Evolutionary conservation across 1,284 basidiomycete genomes (phyloP).

Genomic region (Sporisorium reilianum): DNA sequence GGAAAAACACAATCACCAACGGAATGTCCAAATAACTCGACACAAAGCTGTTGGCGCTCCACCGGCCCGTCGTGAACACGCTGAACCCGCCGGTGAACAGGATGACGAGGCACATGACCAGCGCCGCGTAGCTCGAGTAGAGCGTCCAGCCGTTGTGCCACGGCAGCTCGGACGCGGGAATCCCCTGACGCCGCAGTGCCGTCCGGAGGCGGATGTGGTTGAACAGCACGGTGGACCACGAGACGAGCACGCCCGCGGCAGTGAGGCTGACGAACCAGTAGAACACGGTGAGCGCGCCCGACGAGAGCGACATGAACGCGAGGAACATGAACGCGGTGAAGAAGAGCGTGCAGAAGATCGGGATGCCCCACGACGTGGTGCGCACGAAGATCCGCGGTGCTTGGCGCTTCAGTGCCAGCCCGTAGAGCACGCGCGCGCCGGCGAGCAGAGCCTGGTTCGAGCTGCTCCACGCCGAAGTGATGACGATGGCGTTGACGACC

Average conservation of each 20-base stretch:
- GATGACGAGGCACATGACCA: slow-evolving; percentile 43
- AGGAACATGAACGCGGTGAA: slow-evolving; percentile 77
- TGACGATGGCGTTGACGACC: slow-evolving; percentile 80
- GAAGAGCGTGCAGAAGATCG: slow-evolving; percentile 78
- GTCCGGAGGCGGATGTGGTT: slow-evolving; percentile 81
- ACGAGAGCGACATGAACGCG: slow-evolving; percentile 74
- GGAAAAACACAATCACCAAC: slow-evolving; percentile 81
- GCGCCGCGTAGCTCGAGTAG: slow-evolving; percentile 44
- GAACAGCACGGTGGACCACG: slow-evolving; percentile 84
- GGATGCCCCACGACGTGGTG: slow-evolving; percentile 80
- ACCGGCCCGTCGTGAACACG: slow-evolving; percentile 55
- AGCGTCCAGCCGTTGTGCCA: slow-evolving; percentile 70
- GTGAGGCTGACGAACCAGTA: slow-evolving; percentile 74
- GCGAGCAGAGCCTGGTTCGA: slow-evolving; percentile 85
- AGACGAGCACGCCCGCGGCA: slow-evolving; percentile 78
- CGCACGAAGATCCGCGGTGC: slow-evolving; percentile 80
- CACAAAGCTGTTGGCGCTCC: slow-evolving; percentile 76
- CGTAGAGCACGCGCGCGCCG: slow-evolving; percentile 80
- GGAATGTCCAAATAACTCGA: slow-evolving; percentile 82
- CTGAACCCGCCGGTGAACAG: slow-evolving; percentile 70
- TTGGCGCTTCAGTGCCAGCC: slow-evolving; percentile 80
- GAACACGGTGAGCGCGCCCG: slow-evolving; percentile 74
- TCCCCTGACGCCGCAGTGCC: slow-evolving; percentile 75
- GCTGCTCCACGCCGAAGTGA: slow-evolving; percentile 86
- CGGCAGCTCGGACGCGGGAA: slow-evolving; percentile 72